Evolutionary conservation across 2,329 filamentous ascomycete species (phyloP).

Genomic region (Talaromyces atroroseus): DNA sequence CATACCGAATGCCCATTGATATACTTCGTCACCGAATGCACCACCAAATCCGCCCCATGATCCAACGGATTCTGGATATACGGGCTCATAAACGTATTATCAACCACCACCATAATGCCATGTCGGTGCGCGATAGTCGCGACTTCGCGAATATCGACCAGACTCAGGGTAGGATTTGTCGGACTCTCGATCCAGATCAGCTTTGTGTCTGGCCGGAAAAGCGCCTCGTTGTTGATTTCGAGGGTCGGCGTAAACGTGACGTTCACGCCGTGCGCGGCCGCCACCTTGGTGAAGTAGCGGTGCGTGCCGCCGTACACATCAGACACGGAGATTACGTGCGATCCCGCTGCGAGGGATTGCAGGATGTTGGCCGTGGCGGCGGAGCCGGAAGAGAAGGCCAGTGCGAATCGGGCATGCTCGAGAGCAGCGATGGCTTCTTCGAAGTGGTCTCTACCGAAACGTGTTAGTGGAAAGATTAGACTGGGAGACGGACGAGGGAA

Average conservation of each 20-base stretch:
- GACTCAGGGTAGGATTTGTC: conserved; percentile 85
- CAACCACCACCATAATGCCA: conserved; percentile 92
- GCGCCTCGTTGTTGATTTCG: conserved; percentile 74
- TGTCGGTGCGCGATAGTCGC: conserved; percentile 76
- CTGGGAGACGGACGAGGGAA: background rate
- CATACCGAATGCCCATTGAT: conserved; percentile 82
- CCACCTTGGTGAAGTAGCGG: conserved; percentile 97
- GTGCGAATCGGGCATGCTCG: conserved; percentile 84
- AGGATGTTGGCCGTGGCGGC: conserved; percentile 90
- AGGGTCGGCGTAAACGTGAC: conserved; percentile 94
- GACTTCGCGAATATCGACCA: conserved; percentile 89
- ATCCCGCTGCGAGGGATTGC: conserved; percentile 83
- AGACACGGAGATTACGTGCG: conserved; percentile 91
- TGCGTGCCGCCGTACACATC: conserved; percentile 98
- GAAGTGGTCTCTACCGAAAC: conserved; percentile 67
- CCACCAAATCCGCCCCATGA: conserved; percentile 91
- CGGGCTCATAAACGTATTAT: conserved; percentile 96
- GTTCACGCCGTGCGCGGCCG: conserved; percentile 84
- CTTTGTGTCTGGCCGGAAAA: conserved; percentile 85
- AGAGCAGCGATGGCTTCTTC: conserved; percentile 86
- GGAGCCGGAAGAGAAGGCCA: conserved; percentile 91
- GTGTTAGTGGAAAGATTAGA: conserved; percentile 1
- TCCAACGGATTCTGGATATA: conserved; percentile 96
- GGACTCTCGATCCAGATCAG: conserved; percentile 96
- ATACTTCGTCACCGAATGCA: conserved; percentile 97